phyloP scores from a whole-genome alignment of 2,329 filamentous ascomycete genomes.

The Fusarium concolor region DNA sequence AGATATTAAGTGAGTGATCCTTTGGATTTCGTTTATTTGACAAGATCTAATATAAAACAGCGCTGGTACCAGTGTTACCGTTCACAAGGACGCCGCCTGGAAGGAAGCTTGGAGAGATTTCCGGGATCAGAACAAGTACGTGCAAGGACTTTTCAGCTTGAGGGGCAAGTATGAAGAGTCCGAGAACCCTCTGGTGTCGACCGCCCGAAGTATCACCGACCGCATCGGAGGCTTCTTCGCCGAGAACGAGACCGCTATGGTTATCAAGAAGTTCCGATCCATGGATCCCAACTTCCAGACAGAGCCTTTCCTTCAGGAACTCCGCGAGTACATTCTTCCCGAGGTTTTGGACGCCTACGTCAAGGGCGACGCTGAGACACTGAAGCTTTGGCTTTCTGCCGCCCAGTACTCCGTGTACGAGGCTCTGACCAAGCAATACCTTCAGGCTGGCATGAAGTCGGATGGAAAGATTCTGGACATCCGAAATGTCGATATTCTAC shows the following conservation, averaged over 20 bases:
- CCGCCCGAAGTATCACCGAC: constrained; percentile 93
- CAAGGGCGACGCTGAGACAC: constrained; percentile 89
- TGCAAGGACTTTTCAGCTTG: constrained; percentile 88
- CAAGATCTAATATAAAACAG: constrained; percentile 61
- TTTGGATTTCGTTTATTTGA: not conserved
- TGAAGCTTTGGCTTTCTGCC: constrained; percentile 95
- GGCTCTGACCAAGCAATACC: constrained; percentile 96
- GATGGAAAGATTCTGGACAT: constrained; percentile 97
- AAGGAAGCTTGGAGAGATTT: constrained; percentile 99
- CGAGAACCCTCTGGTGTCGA: constrained; percentile 94
- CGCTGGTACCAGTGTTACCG: constrained; percentile 90
- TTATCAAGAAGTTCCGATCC: constrained; percentile 96
- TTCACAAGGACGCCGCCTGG: constrained; percentile 98
- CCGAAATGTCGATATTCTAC: constrained; percentile 88
- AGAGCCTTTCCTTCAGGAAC: constrained; percentile 92
- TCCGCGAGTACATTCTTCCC: constrained; percentile 97
- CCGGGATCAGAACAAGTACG: constrained; percentile 86
- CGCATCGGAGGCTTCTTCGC: constrained; percentile 95
- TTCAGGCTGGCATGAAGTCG: constrained; percentile 90
- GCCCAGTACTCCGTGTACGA: constrained; percentile 97
- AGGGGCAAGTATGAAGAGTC: constrained; percentile 94
- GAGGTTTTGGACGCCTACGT: constrained; percentile 98
- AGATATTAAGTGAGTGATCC: constrained; percentile 82
- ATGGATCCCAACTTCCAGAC: constrained; percentile 97
- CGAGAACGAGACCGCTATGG: constrained; percentile 96